These are phyloP conservation scores for Megacollybia marginata DNA, from an alignment of 768 basidiomycete genomes.

Conservation along the genomic window DNA sequence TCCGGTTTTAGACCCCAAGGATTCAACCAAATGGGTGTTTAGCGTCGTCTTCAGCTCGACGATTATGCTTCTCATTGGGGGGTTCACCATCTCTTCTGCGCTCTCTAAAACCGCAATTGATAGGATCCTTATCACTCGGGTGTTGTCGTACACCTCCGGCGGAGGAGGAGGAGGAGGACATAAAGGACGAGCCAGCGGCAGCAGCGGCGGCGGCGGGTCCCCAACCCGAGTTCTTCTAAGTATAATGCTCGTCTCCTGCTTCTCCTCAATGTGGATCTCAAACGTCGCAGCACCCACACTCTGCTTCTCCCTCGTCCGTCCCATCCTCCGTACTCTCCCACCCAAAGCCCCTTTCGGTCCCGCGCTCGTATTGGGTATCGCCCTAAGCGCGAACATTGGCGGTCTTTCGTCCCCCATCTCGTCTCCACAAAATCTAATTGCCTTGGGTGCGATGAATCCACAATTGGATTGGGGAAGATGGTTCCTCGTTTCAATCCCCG, in stretches of 20 bases:
- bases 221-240: conserved; percentile 61
- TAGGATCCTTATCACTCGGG: conserved; percentile 81
- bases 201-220: no score
- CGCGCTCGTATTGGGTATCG: conserved; percentile 93
- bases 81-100: conserved; percentile 96
- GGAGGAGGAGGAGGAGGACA: no score
- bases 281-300: conserved; percentile 97
- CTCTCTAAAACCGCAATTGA: conserved; percentile 95
- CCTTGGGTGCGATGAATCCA: conserved; percentile 79
- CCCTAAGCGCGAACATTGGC: conserved; percentile 96
- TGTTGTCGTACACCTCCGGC: conserved; percentile 33
- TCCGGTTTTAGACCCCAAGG: conserved; percentile 17
- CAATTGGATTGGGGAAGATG: conserved; percentile 83
- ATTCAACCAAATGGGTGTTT: conserved; percentile 69
- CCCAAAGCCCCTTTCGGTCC: conserved; percentile 82
- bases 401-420: conserved; percentile 97
- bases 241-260: conserved; percentile 95
- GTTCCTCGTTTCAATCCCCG: conserved; percentile 93
- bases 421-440: conserved; percentile 96
- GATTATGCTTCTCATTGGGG: conserved; percentile 96
- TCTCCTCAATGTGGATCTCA: conserved; percentile 98
- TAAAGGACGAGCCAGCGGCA: no score
- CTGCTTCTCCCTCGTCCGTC: conserved; percentile 93
- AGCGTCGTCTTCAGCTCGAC: conserved; percentile 96
- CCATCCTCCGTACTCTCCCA: conserved; percentile 87